A percentile compares a stretch with the other conserved stretches of the same genome.
phyloP scores from a whole-genome alignment of 2,329 filamentous ascomycete species.

The Saccharata proteae region DNA sequence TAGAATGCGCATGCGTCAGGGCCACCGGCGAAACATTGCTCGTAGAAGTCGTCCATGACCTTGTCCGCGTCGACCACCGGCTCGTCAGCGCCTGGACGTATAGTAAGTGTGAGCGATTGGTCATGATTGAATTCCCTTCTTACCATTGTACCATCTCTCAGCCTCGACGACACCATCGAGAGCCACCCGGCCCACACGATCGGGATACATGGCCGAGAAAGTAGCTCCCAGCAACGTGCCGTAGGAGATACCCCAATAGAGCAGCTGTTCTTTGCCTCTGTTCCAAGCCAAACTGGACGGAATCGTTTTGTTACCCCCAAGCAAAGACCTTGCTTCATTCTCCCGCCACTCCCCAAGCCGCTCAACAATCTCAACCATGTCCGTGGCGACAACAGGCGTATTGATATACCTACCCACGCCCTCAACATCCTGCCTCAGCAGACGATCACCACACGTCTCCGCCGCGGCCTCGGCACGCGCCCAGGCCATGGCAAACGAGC shows the following conservation, averaged over 20 bases:
- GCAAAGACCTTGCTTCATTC: not conserved
- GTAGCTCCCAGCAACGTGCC: slow-evolving; percentile 30
- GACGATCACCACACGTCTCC: slow-evolving; percentile 17
- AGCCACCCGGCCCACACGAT: slow-evolving; percentile 21
- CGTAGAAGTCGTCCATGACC: slow-evolving; percentile 30
- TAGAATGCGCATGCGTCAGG: slow-evolving; percentile 25
- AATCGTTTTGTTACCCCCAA: too few species aligned
- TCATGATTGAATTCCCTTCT: too few species aligned
- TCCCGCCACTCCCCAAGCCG: slow-evolving; percentile 19
- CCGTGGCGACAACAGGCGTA: slow-evolving; percentile 25
- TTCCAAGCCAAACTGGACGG: too few species aligned
- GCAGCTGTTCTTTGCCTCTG: not conserved
- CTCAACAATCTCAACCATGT: slow-evolving; percentile 31
- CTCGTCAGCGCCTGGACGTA: too few species aligned
- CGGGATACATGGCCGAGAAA: slow-evolving; percentile 25
- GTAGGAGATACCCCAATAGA: slow-evolving; percentile 22
- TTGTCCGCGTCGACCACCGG: slow-evolving; percentile 30
- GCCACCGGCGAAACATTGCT: slow-evolving; percentile 30
- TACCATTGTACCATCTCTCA: not conserved
- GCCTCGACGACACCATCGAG: slow-evolving; percentile 35
- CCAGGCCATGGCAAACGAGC: slow-evolving; percentile 3
- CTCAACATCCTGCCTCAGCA: slow-evolving; percentile 14
- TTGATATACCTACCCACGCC: slow-evolving; percentile 21
- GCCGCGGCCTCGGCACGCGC: slow-evolving; percentile 8
- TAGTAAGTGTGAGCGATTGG: too few species aligned